Evolutionary conservation across 805 yeast genomes (phyloP).

Genomic region (Wickerhamiella dianesei): DNA sequence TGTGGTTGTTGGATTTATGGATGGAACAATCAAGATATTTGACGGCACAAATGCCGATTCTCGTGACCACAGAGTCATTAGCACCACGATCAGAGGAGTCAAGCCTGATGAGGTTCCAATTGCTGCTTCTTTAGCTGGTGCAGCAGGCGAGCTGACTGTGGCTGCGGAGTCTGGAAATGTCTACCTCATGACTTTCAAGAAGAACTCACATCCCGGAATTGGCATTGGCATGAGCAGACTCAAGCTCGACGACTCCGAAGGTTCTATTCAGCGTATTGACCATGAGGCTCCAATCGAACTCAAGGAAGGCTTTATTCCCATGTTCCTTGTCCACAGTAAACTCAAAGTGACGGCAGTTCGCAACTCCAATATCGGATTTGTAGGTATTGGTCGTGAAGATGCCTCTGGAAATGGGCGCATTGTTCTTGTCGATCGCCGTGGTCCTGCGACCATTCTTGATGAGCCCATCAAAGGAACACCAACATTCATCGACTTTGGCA

Average conservation of each 20-base stretch:
- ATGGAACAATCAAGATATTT: constrained; percentile 68
- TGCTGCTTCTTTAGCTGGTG: constrained; percentile 60
- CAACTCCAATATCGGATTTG: constrained; percentile 70
- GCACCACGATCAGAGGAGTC: constrained; percentile 33
- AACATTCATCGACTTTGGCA: constrained; percentile 59
- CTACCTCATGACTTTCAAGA: constrained; percentile 56
- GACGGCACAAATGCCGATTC: constrained; percentile 70
- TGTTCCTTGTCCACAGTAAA: constrained; percentile 30
- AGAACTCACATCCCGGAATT: constrained; percentile 25
- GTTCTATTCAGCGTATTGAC: constrained; percentile 32
- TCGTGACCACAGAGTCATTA: constrained; percentile 44
- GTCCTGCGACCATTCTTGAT: constrained; percentile 51
- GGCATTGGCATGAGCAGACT: constrained; percentile 4
- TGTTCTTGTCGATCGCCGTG: constrained; percentile 60
- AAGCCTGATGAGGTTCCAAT: constrained; percentile 26
- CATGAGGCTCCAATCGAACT: constrained; percentile 39
- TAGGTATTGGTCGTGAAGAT: constrained; percentile 59
- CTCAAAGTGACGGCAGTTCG: constrained; percentile 47
- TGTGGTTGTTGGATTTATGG: constrained; percentile 48
- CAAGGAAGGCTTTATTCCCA: constrained; percentile 52
- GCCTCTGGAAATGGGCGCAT: constrained; percentile 38
- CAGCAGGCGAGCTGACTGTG: constrained; percentile 60
- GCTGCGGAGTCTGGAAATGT: constrained; percentile 61
- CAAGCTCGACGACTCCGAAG: constrained; percentile 10
- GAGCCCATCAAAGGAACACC: constrained; percentile 24